These are phyloP conservation scores for Plenodomus tracheiphilus DNA, from an alignment of 2,329 filamentous ascomycete genomes.

Conservation along the genomic window DNA sequence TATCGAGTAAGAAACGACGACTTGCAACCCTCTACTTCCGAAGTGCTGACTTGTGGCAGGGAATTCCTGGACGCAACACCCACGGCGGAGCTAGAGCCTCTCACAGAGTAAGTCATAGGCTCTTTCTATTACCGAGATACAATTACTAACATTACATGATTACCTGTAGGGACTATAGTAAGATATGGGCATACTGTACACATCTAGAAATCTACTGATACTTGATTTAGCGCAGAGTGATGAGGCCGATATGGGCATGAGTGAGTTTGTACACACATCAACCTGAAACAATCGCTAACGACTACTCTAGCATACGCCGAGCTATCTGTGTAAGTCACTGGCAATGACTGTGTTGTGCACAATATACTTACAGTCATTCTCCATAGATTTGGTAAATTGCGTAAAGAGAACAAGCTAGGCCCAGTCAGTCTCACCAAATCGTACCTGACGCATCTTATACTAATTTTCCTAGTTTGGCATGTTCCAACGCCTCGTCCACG, in stretches of 20 bases:
- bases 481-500: slow-evolving; percentile 57
- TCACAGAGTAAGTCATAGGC: slow-evolving; percentile 51
- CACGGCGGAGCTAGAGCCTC: slow-evolving; percentile 61
- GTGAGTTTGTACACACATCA: background rate
- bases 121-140: background rate
- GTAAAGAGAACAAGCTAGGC: slow-evolving; percentile 57
- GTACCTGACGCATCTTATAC: background rate
- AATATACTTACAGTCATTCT: background rate
- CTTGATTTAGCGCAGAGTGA: slow-evolving; percentile 61
- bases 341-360: background rate
- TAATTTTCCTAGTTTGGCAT: slow-evolving; percentile 51
- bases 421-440: background rate
- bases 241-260: slow-evolving; percentile 57
- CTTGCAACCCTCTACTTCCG: background rate
- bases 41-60: background rate
- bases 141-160: background rate
- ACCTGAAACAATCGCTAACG: background rate
- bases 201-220: background rate
- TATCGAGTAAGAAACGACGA: slow-evolving; percentile 46
- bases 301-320: slow-evolving; percentile 49
- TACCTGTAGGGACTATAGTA: background rate
- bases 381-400: slow-evolving; percentile 52
- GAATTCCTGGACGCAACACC: slow-evolving; percentile 62
- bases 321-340: slow-evolving; percentile 43
- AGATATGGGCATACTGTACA: background rate